A percentile compares a stretch with the other conserved stretches of the same genome.
Evolutionary conservation across 2,329 filamentous ascomycete species (phyloP).

Genomic region (Herpotrichia juniperi): DNA sequence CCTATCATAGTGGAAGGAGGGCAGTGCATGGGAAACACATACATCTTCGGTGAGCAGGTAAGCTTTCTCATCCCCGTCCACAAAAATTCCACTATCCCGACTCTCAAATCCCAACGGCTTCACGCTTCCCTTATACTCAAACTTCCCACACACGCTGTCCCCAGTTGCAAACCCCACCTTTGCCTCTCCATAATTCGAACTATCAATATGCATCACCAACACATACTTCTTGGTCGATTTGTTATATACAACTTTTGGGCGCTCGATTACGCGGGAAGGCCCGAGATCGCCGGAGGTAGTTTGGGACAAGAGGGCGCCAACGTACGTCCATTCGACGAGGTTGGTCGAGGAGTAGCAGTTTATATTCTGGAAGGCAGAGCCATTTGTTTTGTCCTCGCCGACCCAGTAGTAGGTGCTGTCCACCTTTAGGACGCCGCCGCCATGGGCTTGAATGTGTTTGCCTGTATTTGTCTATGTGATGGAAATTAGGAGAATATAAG

Average conservation of each 20-base stretch:
- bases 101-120: conserved; percentile 58
- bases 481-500: background rate
- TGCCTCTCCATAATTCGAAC: conserved; percentile 65
- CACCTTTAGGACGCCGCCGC: conserved; percentile 66
- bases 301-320: conserved; percentile 63
- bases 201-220: conserved; percentile 73
- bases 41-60: conserved; percentile 70
- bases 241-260: conserved; percentile 73
- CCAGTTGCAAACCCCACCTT: conserved; percentile 69
- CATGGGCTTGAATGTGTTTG: conserved; percentile 70
- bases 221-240: conserved; percentile 68
- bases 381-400: conserved; percentile 72
- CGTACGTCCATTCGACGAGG: conserved; percentile 68
- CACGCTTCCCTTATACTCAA: conserved; percentile 57
- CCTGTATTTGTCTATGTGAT: conserved; percentile 49
- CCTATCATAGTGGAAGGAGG: background rate
- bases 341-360: conserved; percentile 71
- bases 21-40: too few relatives aligned
- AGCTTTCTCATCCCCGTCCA: conserved; percentile 65
- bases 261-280: conserved; percentile 66
- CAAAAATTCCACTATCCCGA: conserved; percentile 65
- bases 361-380: conserved; percentile 66
- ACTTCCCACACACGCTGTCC: conserved; percentile 65
- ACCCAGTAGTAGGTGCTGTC: conserved; percentile 67
- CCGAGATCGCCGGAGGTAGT: conserved; percentile 63